Base-by-base conservation (phyloP, 176 grass and related monocot genomes). In the Canna indica region DNA sequence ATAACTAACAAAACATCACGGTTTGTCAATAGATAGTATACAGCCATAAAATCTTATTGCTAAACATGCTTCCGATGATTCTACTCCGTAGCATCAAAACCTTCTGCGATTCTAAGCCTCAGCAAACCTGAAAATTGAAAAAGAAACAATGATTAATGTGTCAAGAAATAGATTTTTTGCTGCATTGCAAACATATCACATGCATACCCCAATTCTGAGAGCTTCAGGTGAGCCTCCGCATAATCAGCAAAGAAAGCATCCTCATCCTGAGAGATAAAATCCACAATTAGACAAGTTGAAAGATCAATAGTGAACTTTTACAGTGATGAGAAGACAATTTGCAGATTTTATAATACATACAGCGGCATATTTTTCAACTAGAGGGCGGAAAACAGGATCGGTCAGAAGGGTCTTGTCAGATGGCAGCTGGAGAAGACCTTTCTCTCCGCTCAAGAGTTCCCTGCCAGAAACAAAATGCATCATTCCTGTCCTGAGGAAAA, bases 191-290 rank as follows among this genome's bases (percentile, higher is more conserved):
- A 67, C 4, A 67, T 2, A 12, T 5, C 29, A 33, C 38, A 41
- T 39, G 36, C 33, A 41, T 67, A 67, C 64, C 64, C 64, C 4
- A 67, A 32, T 67, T 67, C 64, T 6, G 64, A 67, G 64, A 67
- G 64, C 36, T 39, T 70, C 44, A 70, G n/a, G 26, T 70, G 68
- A 6, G 45, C 68, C 47, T 70, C 68, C 10, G 27, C 2, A 11
- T 70, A 70, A 18, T 52, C 45, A 31, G 45, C 68, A 70, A 70
- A 70, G 27, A 70, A 70, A 50, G 68, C 68, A 70, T 70, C 68
- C 68, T 70, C 44, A 48, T 70, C 68, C 68, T 70, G 17, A 10
- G 22, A 20, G 9, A 39, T 25, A 67, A 24, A 44, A 67, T 10
- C 22, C 29, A 11, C 20, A 14, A 10, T 24, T 4, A 22, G 16